These are phyloP conservation scores for Phylloporus rhodoxanthus DNA, from an alignment of 768 basidiomycete genomes.

Conservation along the genomic window DNA sequence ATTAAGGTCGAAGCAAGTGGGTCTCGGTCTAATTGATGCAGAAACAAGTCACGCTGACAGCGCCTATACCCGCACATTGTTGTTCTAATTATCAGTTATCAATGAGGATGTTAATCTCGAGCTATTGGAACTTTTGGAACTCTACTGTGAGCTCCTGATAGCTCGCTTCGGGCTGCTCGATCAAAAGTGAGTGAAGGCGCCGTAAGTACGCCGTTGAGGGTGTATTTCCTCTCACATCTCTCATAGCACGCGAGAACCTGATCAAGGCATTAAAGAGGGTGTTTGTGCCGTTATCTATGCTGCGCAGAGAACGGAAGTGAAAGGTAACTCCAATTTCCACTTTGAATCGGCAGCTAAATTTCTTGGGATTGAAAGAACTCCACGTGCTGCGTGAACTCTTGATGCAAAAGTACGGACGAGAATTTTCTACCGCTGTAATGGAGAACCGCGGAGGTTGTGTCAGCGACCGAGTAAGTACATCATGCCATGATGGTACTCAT, in stretches of 20 bases:
- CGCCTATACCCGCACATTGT: slow-evolving; percentile 12
- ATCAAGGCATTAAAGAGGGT: slow-evolving; percentile 81
- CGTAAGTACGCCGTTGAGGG: slow-evolving; percentile 2
- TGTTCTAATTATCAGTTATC: slow-evolving; percentile 47
- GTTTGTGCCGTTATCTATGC: slow-evolving; percentile 86
- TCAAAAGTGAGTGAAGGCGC: slow-evolving; percentile 54
- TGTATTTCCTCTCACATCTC: slow-evolving; percentile 7
- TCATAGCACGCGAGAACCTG: slow-evolving; percentile 71
- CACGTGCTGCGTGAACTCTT: slow-evolving; percentile 88
- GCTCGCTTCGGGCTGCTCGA: slow-evolving; percentile 92
- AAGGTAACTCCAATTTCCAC: slow-evolving; percentile 43
- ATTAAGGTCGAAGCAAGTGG: slow-evolving; percentile 80
- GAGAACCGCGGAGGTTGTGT: slow-evolving; percentile 81
- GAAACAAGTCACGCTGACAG: slow-evolving; percentile 9
- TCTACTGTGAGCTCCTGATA: slow-evolving; percentile 90
- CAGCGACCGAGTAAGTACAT: slow-evolving; percentile 65
- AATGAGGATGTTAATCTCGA: slow-evolving; percentile 83
- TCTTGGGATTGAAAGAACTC: slow-evolving; percentile 50
- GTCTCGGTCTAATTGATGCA: slow-evolving; percentile 23
- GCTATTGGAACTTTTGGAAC: slow-evolving; percentile 84
- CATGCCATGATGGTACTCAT: neutral
- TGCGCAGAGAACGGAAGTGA: slow-evolving; percentile 85
- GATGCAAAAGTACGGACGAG: slow-evolving; percentile 93
- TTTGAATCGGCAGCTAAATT: slow-evolving; percentile 1
- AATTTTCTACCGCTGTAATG: slow-evolving; percentile 80